Conservation (phyloP, 1,284 basidiomycete species). For the Vanrija pseudolonga region DNA sequence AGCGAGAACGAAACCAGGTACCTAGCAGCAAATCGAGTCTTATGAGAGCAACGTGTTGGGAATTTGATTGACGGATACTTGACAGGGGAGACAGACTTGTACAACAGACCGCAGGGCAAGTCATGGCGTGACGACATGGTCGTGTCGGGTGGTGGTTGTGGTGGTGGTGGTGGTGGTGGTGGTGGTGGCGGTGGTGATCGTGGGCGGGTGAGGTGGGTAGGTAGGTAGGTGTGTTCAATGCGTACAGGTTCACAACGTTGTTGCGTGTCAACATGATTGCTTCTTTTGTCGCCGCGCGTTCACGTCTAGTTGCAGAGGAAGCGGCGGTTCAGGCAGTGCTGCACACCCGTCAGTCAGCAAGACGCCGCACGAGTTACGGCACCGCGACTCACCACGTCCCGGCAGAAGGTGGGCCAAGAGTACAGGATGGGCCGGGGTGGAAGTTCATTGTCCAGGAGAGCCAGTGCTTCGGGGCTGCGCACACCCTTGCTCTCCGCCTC, state of each 20-base stretch:
- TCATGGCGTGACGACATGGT: too few relatives aligned
- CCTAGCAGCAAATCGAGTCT: too few relatives aligned
- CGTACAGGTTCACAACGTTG: not conserved
- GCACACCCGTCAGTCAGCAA: conserved; percentile 16
- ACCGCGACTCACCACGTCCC: conserved; percentile 45
- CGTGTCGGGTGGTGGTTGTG: too few relatives aligned
- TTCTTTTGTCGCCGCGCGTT: not conserved
- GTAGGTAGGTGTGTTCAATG: not conserved
- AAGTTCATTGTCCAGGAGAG: conserved; percentile 13
- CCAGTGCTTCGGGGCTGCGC: conserved; percentile 20
- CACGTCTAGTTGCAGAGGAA: conserved; percentile 30
- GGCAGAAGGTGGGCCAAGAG: conserved; percentile 48
- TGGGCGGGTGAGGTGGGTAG: not conserved
- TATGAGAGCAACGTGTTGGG: too few relatives aligned
- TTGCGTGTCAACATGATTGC: too few relatives aligned
- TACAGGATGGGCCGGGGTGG: conserved; percentile 32
- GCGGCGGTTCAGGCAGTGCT: conserved; percentile 39
- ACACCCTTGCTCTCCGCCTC: conserved; percentile 22
- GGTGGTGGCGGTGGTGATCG: too few relatives aligned
- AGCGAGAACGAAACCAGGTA: too few relatives aligned
- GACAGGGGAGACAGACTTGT: too few relatives aligned
- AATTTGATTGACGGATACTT: too few relatives aligned
- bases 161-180: too few relatives aligned
- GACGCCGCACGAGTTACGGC: conserved; percentile 20
- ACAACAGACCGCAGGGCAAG: too few relatives aligned